Base-by-base conservation (phyloP, 257 asterid genomes). In the Solanum pinnatisectum region DNA sequence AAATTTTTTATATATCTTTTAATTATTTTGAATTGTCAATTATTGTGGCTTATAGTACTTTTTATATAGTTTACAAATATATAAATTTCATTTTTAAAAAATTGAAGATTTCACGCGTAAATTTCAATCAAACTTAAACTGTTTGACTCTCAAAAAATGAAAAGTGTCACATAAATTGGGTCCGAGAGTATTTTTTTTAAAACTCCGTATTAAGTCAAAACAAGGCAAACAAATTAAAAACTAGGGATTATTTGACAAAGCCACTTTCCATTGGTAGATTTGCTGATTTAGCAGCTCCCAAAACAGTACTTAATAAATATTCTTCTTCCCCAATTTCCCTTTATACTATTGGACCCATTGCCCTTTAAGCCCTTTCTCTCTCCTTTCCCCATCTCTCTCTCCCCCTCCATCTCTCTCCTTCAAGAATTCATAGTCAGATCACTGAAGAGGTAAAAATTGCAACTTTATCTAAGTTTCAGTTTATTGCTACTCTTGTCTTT, bases 271-370 rank as follows among this genome's bases (percentile, higher is more conserved):
- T 46, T 81, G 39, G 65, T 2, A 25, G 37, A 78, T 78, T 78
- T 40, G 85, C 42, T 46, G 27, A 81, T 46, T 36, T 81, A 46
- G 85, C 85, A 44, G 40, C 68, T 27, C 68, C 20, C 42, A 46
- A 30, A 74, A 81, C 42, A 46, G 68, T 81, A 46, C 5, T 35
- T 9, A 27, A 49, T 82, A 46, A 30, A 82, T 49, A 46, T 82
- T 82, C 70, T 81, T 81, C 85, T 44, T 81, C 67, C 68, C 85
- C 85, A 81, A 81, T 81, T 46, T 46, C 25, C 25, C 52, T 73
- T 40, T n/a, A 42, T 6, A 14, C 84, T 27, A 25, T 79, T 46
- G 56, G 23, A 79, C 84, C 65, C n/a, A 79, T 8, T 42, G 25
- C 25, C 65, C 84, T 78, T 40, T 77, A 13, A 39, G 4, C 8